Evolutionary conservation across 768 basidiomycete species (phyloP).

Genomic region (Tubosaeta sp.): DNA sequence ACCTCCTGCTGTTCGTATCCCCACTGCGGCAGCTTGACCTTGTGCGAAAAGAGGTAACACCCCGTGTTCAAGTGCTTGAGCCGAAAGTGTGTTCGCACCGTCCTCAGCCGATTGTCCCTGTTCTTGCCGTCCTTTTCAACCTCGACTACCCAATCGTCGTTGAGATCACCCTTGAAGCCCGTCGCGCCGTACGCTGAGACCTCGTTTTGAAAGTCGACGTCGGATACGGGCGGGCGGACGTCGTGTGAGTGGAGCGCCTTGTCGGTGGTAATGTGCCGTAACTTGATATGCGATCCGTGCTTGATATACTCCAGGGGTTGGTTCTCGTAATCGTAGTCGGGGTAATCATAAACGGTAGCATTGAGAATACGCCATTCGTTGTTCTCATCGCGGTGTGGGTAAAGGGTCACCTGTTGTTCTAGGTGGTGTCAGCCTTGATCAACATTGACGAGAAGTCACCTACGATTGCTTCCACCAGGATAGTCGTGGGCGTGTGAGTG

Average conservation of each 20-base stretch:
- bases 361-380: slow-evolving; percentile 89
- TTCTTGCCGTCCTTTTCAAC: slow-evolving; percentile 66
- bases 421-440: neutral
- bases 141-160: slow-evolving; percentile 92
- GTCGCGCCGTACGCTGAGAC: slow-evolving; percentile 91
- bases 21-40: slow-evolving; percentile 97
- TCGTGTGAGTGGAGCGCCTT: slow-evolving; percentile 96
- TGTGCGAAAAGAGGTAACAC: slow-evolving; percentile 97
- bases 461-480: slow-evolving; percentile 88
- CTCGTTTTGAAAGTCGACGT: slow-evolving; percentile 99
- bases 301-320: slow-evolving; percentile 60
- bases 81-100: slow-evolving; percentile 78
- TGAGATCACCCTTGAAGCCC: slow-evolving; percentile 82
- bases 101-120: slow-evolving; percentile 67
- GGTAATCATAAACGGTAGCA: slow-evolving; percentile 47
- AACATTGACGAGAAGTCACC: slow-evolving; percentile 20
- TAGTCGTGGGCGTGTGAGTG: slow-evolving; percentile 93
- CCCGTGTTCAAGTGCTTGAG: slow-evolving; percentile 82
- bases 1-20: slow-evolving; percentile 98
- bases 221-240: slow-evolving; percentile 87
- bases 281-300: slow-evolving; percentile 66
- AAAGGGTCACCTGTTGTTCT: slow-evolving; percentile 99
- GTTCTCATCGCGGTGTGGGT: slow-evolving; percentile 97
- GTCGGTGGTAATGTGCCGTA: slow-evolving; percentile 75
- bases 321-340: slow-evolving; percentile 45